Evolutionary conservation across 2,329 filamentous ascomycete genomes (phyloP).

Genomic region (Aspergillus novoparasiticus): DNA sequence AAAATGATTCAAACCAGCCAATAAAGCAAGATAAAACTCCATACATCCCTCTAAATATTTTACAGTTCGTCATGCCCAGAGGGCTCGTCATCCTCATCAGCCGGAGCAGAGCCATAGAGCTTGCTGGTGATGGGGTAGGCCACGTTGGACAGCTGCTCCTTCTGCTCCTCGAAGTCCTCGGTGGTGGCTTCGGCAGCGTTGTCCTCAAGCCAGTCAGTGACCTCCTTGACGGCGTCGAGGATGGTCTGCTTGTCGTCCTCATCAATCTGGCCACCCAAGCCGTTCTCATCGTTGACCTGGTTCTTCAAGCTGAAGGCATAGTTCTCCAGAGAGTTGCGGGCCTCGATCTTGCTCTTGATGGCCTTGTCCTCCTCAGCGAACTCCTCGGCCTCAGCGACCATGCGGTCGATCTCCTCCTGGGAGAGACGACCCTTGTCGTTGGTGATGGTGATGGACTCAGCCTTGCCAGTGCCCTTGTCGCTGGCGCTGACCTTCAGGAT

Average conservation of each 20-base stretch:
- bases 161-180: constrained; percentile 99
- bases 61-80: constrained; percentile 77
- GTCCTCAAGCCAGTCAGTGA: constrained; percentile 95
- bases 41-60: constrained; percentile 45
- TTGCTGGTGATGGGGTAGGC: constrained; percentile 99
- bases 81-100: constrained; percentile 71
- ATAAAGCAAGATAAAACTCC: constrained; percentile 36
- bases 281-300: constrained; percentile 96
- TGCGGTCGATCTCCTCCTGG: constrained; percentile 97
- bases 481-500: constrained; percentile 94
- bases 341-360: constrained; percentile 93
- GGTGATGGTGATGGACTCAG: constrained; percentile 96
- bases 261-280: constrained; percentile 96
- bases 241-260: constrained; percentile 98
- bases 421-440: constrained; percentile 99
- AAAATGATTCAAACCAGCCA: constrained; percentile 13
- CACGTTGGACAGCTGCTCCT: constrained; percentile 96
- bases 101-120: constrained; percentile 74
- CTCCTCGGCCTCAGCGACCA: constrained; percentile 98
- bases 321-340: constrained; percentile 96
- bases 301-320: constrained; percentile 99
- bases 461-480: constrained; percentile 98
- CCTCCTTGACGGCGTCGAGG: constrained; percentile 94
- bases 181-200: constrained; percentile 81
- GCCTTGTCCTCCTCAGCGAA: constrained; percentile 99